A percentile compares a stretch with the other conserved stretches of the same genome.
phyloP scores from a whole-genome alignment of 1,284 basidiomycete genomes.

The Ganoderma resinaceum region DNA sequence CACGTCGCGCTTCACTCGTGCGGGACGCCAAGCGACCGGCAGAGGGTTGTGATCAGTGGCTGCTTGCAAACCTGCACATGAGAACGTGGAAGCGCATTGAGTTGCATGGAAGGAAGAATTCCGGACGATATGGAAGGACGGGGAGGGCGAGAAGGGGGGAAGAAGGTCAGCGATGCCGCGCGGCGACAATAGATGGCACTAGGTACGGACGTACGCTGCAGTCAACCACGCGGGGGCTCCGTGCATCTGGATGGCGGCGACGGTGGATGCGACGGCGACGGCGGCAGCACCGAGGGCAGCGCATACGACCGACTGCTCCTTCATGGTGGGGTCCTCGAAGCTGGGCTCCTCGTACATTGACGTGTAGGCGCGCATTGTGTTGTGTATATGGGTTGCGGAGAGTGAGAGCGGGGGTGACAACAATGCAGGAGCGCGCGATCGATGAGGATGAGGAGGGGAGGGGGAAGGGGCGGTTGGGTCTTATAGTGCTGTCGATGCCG shows the following conservation, averaged over 20 bases:
- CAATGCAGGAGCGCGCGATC: not conserved
- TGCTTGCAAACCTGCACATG: conserved; percentile 26
- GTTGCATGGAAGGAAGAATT: no score
- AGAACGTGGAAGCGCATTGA: not conserved
- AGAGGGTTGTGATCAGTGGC: conserved; percentile 21
- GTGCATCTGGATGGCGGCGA: conserved; percentile 28
- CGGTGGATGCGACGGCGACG: conserved; percentile 31
- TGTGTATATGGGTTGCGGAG: not conserved
- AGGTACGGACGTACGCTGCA: conserved; percentile 32
- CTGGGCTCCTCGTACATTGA: conserved; percentile 30
- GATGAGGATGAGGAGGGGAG: not conserved
- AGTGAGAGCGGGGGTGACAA: not conserved
- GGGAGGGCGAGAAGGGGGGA: not conserved
- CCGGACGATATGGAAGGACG: not conserved
- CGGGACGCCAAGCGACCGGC: conserved; percentile 20
- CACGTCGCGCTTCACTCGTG: conserved; percentile 15
- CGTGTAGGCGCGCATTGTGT: conserved; percentile 30
- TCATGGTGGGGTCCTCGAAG: conserved; percentile 27
- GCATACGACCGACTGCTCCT: conserved; percentile 28
- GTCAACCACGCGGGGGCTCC: conserved; percentile 28
- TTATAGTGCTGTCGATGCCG: conserved; percentile 18
- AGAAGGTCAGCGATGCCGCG: conserved; percentile 9
- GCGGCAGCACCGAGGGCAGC: conserved; percentile 28
- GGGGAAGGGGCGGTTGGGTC: conserved; percentile 8
- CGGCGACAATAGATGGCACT: not conserved